These are phyloP conservation scores for Lepidium sativum DNA, from an alignment of 345 rosid species.

Conservation along the genomic window DNA sequence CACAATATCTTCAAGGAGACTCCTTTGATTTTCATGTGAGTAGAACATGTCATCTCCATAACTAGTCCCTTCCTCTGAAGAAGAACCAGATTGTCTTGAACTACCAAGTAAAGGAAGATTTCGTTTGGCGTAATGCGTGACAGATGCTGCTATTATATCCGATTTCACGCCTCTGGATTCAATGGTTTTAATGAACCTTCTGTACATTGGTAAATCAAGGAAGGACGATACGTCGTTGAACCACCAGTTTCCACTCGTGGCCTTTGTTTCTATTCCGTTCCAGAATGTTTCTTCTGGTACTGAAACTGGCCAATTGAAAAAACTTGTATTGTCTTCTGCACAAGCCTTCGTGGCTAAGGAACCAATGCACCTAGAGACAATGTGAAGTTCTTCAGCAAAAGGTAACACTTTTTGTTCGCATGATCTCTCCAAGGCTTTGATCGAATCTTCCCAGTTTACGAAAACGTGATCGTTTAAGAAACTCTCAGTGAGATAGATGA, in stretches of 20 bases:
- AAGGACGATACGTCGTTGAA: slow-evolving; percentile 52
- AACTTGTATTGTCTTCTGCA: slow-evolving; percentile 46
- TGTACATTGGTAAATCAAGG: slow-evolving; percentile 48
- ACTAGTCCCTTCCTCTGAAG: slow-evolving; percentile 22
- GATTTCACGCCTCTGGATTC: slow-evolving; percentile 48
- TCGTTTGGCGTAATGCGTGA: slow-evolving; percentile 55
- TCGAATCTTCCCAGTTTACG: slow-evolving; percentile 57
- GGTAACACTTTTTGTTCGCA: slow-evolving; percentile 49
- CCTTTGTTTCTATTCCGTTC: slow-evolving; percentile 58
- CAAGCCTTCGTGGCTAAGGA: slow-evolving; percentile 80
- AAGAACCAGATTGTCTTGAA: slow-evolving; percentile 36
- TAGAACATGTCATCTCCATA: slow-evolving; percentile 14
- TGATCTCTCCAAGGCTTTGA: slow-evolving; percentile 55
- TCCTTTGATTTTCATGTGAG: slow-evolving; percentile 41
- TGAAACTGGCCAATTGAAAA: slow-evolving; percentile 60
- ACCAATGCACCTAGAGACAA: slow-evolving; percentile 67
- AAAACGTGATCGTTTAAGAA: slow-evolving; percentile 49
- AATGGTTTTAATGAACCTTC: slow-evolving; percentile 56
- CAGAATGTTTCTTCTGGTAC: slow-evolving; percentile 38
- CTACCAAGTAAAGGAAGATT: slow-evolving; percentile 63
- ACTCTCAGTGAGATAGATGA: slow-evolving; percentile 55
- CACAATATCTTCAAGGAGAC: slow-evolving; percentile 67
- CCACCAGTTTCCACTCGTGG: slow-evolving; percentile 73
- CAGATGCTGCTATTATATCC: slow-evolving; percentile 47
- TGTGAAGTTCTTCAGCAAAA: slow-evolving; percentile 65